Base-by-base conservation (phyloP, 1,284 basidiomycete species). In the Pholiota adiposa region DNA sequence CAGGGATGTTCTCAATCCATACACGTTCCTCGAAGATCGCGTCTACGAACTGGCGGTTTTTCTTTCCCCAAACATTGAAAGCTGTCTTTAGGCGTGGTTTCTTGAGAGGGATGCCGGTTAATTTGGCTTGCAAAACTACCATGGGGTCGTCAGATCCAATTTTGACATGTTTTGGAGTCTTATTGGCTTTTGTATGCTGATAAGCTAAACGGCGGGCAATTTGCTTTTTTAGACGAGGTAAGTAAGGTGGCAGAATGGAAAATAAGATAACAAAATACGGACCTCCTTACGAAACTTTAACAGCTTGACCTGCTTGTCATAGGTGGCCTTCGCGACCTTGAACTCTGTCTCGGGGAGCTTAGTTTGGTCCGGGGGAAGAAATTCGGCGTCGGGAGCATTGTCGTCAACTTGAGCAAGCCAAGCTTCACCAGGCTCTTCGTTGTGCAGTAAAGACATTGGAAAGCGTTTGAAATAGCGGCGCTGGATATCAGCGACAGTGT, bases 101-200 rank as follows among this genome's bases (percentile, higher is more conserved):
- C 0, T 51, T 40, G 7, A 33, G 4, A 12, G 40, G 34, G 1
- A 49, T 44, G 0, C 58, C 55, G 0, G 59, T 52, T 4, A 63
- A 50, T 36, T 59, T 46, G 9, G 23, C 21, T 0, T 63, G 36
- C 4, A 65, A 41, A 7, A 23, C 12, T 12, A 16, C 25, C 33
- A 54, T 51, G 1, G 61, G 63, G 11, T 55, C 51, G n/a, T 53
- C 36, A 16, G 43, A 46, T 4, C 55, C 54, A 25, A 34, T 43
- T 0, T 49, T 18, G 38, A 40, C 41, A 19, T 52, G 34, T 3
- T 60, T 56, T 12, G 54, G 21, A 23, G 48, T 8, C 14, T 56
- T 53, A 8, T 57, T 34, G 50, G 61, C 63, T 36, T 60, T 61
- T 48, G 43, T 54, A 34, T 59, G 51, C 29, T 63, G 62, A 48